Evolutionary conservation across 1,139 yeast genomes (phyloP).

Genomic region (Suhomyces guaymorum): DNA sequence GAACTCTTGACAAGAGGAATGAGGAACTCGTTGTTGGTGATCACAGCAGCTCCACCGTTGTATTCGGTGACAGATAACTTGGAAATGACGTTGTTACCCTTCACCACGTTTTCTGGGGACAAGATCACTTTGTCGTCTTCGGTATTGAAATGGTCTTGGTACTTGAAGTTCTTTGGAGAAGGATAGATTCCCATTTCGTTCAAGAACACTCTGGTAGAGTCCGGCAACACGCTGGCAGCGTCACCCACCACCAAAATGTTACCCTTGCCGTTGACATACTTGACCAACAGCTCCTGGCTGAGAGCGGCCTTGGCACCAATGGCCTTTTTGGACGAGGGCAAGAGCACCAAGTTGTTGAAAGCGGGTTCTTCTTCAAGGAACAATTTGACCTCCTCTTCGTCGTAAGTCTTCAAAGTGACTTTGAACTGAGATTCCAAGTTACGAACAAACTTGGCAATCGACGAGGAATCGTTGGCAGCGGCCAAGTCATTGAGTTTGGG

Average conservation of each 20-base stretch:
- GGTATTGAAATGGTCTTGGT: constrained; percentile 64
- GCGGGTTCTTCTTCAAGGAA: constrained; percentile 29
- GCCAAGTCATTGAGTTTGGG: constrained; percentile 26
- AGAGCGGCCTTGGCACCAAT: constrained; percentile 33
- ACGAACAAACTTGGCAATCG: constrained; percentile 23
- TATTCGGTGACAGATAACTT: constrained; percentile 24
- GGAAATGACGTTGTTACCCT: constrained; percentile 24
- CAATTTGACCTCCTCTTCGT: constrained; percentile 27
- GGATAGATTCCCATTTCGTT: constrained; percentile 84
- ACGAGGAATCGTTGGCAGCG: constrained; percentile 14
- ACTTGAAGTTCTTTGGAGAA: constrained; percentile 69
- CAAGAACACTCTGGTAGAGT: constrained; percentile 64
- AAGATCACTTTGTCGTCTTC: constrained; percentile 27
- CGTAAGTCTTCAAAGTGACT: constrained; percentile 29
- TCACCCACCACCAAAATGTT: constrained; percentile 68
- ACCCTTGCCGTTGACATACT: constrained; percentile 68
- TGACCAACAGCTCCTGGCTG: constrained; percentile 35
- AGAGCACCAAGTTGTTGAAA: constrained; percentile 36
- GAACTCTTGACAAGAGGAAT: constrained; percentile 75
- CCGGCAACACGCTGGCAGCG: constrained; percentile 49
- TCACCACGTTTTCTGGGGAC: constrained; percentile 26
- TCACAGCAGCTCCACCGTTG: constrained; percentile 44
- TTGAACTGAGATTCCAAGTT: constrained; percentile 25
- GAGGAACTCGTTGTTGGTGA: constrained; percentile 55
- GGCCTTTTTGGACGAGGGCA: constrained; percentile 42